Evolutionary conservation across 129 eudicot genomes (phyloP), one percentile per base, ranked within the genome.

Genomic region (Erigeron canadensis): DNA sequence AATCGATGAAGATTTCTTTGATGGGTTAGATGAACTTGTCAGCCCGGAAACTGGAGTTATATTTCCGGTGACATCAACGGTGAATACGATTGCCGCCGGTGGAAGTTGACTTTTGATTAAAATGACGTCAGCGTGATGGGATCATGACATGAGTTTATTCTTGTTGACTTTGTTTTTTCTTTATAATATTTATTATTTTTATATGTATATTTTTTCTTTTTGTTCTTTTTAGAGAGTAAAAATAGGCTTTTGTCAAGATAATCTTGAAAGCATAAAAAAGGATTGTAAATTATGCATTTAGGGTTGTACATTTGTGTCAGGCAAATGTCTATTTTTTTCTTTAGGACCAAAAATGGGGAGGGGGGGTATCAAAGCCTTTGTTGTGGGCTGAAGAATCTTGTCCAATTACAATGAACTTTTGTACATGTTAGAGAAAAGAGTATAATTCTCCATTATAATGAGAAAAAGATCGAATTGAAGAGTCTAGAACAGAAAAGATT

Each of bases 11-110:
- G 91, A 84, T 62, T 89, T 94, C 84, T 94, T 87, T 55, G 85
- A 74, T 79, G 99, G 99, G 8, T 75, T 94, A 70, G 99, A 94
- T 39, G 96, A 89, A 40, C 75, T 94, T 41, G 82, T 85, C 42
- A 82, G 78, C 13, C 75, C 71, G 38, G 60, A 23, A 37, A 41
- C 55, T 50, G 87, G 85, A 48, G 87, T 76, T 48, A 43, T 60
- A 4, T 75, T 76, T 57, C 85, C 74, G 38, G 76, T 64, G 21
- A 75, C 81, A 68, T 75, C 82, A 55, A 69, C 83, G 70, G 73
- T 68, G 59, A 82, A 86, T 51, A 76, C 97, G 74, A 81, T 90
- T 38, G 88, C 89, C 15, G 91, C 84, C 70, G 87, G 84, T 41
- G 86, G 91, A 8, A 57, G 91, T 74, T 93, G 96, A 86, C 81